Evolutionary conservation across 164 flowering plant genomes (phyloP), one percentile per base, ranked within the genome.

Genomic region (Chimonanthus praecox): DNA sequence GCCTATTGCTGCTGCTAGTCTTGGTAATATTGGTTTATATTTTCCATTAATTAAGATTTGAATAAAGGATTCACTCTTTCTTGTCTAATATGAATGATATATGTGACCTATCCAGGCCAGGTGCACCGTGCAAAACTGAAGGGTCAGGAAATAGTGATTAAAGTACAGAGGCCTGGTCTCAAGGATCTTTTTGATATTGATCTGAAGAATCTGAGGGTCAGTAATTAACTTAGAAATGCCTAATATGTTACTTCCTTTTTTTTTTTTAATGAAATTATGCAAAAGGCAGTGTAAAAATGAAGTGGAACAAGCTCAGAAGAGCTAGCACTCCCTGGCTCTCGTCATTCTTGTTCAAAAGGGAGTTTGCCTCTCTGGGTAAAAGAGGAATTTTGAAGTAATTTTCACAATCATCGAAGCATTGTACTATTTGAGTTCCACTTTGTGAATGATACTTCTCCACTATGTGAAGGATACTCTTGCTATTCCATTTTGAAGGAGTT

Each of bases 1-100:
- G 87, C 98, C 99, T 47, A 88, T 95, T 73, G 99, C 99, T 77
- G 99, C 99, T 63, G 98, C 99, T 58, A 95, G 99, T 88, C 97
- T 95, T 77, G 99, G 99, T 95, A 90, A 51, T 61, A 51, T 76
- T 47, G 44, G 51, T 68, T 72, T 67, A 47, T 48, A 54, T 54
- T 54, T 54, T 54, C 15, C 60, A 54, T 54, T 4, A n/a, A n/a
- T 2, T 3, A 54, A 10, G 5, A 54, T 54, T 2, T 13, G 60
- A n/a, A 13, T 54, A 13, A 13, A 54, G 8, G 16, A 13, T 54
- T 5, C 11, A 54, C 16, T 54, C 60, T 54, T 54, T 54, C 60
- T 54, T 10, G 60, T 54, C 60, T 54, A 51, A 54, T 10, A 47
- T 2, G 43, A 63, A 63, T 33, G 33, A 33, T 63, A 18, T 66